Evolutionary conservation across 345 rosid genomes (phyloP).

Genomic region (Hibiscus tridactylites): DNA sequence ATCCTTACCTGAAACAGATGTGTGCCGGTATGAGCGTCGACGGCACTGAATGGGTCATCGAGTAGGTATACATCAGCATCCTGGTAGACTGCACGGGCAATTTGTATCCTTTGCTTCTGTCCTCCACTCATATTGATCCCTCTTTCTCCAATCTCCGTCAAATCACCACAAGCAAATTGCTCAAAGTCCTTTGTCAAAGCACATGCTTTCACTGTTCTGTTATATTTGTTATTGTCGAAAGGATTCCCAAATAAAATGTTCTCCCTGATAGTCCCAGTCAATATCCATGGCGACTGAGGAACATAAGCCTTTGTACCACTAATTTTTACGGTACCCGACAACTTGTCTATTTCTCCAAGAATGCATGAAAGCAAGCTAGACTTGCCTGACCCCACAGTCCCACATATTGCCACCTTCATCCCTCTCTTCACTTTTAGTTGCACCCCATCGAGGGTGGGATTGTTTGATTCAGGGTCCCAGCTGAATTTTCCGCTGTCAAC

Average conservation of each 20-base stretch:
- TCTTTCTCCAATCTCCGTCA: slow-evolving; percentile 91
- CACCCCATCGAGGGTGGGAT: slow-evolving; percentile 52
- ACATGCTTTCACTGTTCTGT: slow-evolving; percentile 63
- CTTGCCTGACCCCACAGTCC: slow-evolving; percentile 84
- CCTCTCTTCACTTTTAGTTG: slow-evolving; percentile 59
- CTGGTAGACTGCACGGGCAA: slow-evolving; percentile 89
- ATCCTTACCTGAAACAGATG: slow-evolving; percentile 61
- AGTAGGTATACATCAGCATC: slow-evolving; percentile 85
- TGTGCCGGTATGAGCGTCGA: slow-evolving; percentile 93
- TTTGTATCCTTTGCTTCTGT: slow-evolving; percentile 90
- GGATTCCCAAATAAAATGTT: slow-evolving; percentile 77
- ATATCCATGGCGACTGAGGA: slow-evolving; percentile 88
- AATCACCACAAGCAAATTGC: slow-evolving; percentile 66
- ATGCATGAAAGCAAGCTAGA: slow-evolving; percentile 76
- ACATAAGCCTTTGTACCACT: slow-evolving; percentile 83
- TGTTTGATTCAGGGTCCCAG: slow-evolving; percentile 51
- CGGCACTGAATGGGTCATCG: slow-evolving; percentile 95
- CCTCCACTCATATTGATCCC: slow-evolving; percentile 99
- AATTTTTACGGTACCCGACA: slow-evolving; percentile 57
- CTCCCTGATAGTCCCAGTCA: slow-evolving; percentile 72
- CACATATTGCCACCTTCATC: slow-evolving; percentile 87
- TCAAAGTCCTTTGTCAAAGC: slow-evolving; percentile 75
- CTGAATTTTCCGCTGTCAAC: slow-evolving; percentile 57
- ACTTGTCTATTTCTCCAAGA: slow-evolving; percentile 73
- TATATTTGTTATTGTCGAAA: slow-evolving; percentile 45